phyloP scores from a whole-genome alignment of 192 early-diverging fungal species.

The Podochytrium sp. region DNA sequence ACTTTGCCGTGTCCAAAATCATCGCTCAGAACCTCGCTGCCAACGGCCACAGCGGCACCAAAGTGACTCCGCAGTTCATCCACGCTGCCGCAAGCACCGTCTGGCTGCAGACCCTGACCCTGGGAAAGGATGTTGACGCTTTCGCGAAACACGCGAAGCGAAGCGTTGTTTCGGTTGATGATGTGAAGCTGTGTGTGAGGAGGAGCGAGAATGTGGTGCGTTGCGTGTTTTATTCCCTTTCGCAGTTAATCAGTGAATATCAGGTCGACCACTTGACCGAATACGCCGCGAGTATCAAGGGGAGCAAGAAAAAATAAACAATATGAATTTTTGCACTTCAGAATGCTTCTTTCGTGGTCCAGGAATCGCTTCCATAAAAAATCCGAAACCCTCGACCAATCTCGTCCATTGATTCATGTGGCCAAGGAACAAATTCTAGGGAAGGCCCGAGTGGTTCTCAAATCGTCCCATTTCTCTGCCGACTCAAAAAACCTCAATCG shows the following conservation, averaged over 20 bases:
- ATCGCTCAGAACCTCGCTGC: neutral
- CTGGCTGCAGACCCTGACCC: neutral
- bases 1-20: constrained; percentile 7
- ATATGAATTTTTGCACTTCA: neutral
- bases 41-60: neutral
- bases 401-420: neutral
- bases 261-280: neutral
- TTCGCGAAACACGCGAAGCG: constrained; percentile 15
- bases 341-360: neutral
- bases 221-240: neutral
- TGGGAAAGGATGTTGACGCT: constrained; percentile 4
- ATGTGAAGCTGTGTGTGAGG: constrained; percentile 19
- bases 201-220: neutral
- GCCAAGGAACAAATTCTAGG: neutral
- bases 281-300: neutral
- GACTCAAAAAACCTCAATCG: too few relatives aligned
- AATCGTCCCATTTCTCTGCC: too few relatives aligned
- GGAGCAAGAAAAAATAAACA: neutral
- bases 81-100: neutral
- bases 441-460: too few relatives aligned
- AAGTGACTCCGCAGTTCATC: constrained; percentile 7
- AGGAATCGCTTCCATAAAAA: too few relatives aligned
- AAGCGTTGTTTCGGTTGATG: neutral
- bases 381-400: too few relatives aligned
- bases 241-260: neutral